Evolutionary conservation across 352 stramenopile genomes (phyloP).

Genomic region (Globisporangium takayamanum): DNA sequence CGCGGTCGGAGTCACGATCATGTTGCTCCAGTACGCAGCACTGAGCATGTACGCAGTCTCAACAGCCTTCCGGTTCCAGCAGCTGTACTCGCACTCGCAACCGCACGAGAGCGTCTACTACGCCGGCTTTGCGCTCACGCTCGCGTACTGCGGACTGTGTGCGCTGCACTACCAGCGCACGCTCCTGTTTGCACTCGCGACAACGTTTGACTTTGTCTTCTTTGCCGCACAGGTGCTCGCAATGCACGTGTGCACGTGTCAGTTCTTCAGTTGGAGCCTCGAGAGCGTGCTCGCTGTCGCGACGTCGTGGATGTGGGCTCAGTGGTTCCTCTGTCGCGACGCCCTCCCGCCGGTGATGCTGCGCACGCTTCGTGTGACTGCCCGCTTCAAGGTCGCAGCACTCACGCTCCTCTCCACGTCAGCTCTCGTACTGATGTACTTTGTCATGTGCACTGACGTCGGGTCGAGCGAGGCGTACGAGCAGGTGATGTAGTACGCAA

Average conservation of each 20-base stretch:
- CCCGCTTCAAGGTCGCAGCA: slow-evolving; percentile 1
- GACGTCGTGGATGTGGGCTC: slow-evolving; percentile 16
- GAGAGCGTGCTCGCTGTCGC: background rate
- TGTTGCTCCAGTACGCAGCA: background rate
- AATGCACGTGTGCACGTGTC: slow-evolving; percentile 14
- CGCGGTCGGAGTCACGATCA: no score
- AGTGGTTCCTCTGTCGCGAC: slow-evolving; percentile 17
- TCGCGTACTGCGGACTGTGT: background rate
- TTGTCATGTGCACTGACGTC: background rate
- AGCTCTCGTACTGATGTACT: background rate
- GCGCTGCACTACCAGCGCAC: slow-evolving; percentile 7
- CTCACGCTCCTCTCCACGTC: background rate
- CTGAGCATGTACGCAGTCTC: background rate
- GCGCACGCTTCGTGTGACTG: slow-evolving; percentile 4
- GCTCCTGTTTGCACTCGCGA: slow-evolving; percentile 3
- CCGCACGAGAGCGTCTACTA: background rate
- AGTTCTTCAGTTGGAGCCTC: slow-evolving; percentile 13
- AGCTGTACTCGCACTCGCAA: no score
- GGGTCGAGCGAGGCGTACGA: background rate
- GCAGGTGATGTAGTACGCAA: background rate
- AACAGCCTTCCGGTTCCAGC: no score
- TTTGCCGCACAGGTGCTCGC: slow-evolving; percentile 16
- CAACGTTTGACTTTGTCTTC: slow-evolving; percentile 26
- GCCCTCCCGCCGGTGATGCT: slow-evolving; percentile 14
- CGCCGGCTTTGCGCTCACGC: slow-evolving; percentile 3